Percentiles rank a stretch among this genome's conserved stretches.
Evolutionary conservation across 2,329 filamentous ascomycete genomes (phyloP).

Genomic region (Parafenestella ontariensis): DNA sequence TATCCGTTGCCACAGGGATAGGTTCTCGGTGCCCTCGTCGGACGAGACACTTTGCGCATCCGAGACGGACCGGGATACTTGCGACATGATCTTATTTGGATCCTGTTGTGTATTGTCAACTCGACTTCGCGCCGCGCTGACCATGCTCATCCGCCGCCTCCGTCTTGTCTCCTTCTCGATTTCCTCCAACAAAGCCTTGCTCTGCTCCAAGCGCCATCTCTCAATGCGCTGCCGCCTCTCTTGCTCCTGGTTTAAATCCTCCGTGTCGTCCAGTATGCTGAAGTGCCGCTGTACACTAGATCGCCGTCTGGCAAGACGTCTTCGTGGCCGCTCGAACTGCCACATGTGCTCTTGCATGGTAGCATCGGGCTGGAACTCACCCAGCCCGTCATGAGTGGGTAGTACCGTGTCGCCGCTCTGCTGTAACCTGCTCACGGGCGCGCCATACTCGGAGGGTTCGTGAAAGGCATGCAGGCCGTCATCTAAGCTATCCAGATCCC

Average conservation of each 20-base stretch:
- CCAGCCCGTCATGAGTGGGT: conserved; percentile 91
- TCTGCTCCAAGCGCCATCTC: conserved; percentile 90
- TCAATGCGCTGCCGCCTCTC: conserved; percentile 88
- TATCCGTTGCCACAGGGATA: conserved; percentile 80
- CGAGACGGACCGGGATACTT: conserved; percentile 26
- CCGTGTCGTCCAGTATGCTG: conserved; percentile 61
- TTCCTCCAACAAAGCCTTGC: conserved; percentile 81
- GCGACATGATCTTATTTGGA: conserved; percentile 11
- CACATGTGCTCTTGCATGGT: conserved; percentile 83
- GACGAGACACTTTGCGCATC: conserved; percentile 45
- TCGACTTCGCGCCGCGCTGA: conserved; percentile 53
- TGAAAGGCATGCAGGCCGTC: conserved; percentile 90
- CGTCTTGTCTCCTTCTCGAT: conserved; percentile 82
- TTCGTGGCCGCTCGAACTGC: conserved; percentile 80
- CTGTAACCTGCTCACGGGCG: conserved; percentile 56
- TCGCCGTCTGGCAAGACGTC: conserved; percentile 56
- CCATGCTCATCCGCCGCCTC: conserved; percentile 69
- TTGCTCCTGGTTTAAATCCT: conserved; percentile 64
- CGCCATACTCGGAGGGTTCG: conserved; percentile 58
- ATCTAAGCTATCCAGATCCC: conserved; percentile 90
- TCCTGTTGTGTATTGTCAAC: conserved; percentile 28
- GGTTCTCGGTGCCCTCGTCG: conserved; percentile 58
- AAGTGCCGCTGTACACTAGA: conserved; percentile 66
- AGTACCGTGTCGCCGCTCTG: conserved; percentile 73
- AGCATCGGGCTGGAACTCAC: conserved; percentile 75